Evolutionary conservation across 352 stramenopile genomes (phyloP).

Genomic region (Aphanomyces euteiches): DNA sequence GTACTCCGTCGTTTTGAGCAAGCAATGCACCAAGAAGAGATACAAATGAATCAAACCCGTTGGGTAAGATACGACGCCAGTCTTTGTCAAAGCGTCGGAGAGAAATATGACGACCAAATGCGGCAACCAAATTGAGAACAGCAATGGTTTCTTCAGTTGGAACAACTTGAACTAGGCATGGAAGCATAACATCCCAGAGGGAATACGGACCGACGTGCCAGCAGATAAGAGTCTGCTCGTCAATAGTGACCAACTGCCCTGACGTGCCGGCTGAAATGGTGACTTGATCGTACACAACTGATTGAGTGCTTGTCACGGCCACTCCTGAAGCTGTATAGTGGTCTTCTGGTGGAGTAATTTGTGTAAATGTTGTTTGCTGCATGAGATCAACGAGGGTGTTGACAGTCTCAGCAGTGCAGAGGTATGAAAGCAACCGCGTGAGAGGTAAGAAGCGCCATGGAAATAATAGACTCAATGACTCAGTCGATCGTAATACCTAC

Average conservation of each 20-base stretch:
- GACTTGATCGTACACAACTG: conserved; percentile 1
- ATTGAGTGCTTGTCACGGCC: background rate
- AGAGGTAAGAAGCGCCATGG: conserved; percentile 7
- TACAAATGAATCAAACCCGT: background rate
- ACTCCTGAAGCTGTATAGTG: background rate
- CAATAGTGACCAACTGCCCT: conserved; percentile 6
- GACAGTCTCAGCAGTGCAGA: background rate
- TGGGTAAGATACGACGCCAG: background rate
- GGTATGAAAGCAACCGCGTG: background rate
- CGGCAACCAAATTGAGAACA: background rate
- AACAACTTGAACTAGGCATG: background rate
- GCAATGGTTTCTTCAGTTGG: background rate
- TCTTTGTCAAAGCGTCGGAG: background rate
- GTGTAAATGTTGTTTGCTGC: conserved; percentile 2
- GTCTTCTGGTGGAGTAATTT: background rate
- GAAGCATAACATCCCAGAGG: conserved; percentile 7
- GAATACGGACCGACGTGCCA: conserved; percentile 15
- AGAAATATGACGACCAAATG: background rate
- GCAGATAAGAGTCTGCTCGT: conserved; percentile 9
- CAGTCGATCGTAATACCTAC: conserved; percentile 13
- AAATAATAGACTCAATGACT: background rate
- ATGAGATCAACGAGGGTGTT: background rate
- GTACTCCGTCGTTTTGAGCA: background rate
- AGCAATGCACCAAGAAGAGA: background rate
- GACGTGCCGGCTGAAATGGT: background rate